phyloP scores from a whole-genome alignment of 2,329 filamentous ascomycete genomes.

The Hypoxylon sp. region DNA sequence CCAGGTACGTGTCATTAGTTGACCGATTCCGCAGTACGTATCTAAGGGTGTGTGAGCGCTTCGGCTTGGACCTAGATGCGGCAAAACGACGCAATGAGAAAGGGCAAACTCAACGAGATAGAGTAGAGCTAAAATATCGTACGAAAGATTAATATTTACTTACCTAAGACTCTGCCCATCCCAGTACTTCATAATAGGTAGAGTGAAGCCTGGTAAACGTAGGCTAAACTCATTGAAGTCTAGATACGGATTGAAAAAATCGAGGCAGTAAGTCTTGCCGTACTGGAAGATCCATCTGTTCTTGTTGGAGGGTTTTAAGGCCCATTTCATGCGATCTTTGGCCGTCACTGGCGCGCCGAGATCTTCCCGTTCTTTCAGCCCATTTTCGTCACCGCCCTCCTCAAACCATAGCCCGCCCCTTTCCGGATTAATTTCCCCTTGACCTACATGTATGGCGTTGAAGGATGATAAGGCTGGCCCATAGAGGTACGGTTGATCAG shows the following conservation, averaged over 20 bases:
- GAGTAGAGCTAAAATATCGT: constrained; percentile 53
- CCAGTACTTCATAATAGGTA: constrained; percentile 84
- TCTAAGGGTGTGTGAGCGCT: constrained; percentile 86
- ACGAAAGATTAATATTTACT: constrained; percentile 53
- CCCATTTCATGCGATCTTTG: constrained; percentile 73
- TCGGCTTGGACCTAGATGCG: constrained; percentile 54
- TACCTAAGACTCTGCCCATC: constrained; percentile 83
- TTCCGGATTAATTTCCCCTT: constrained; percentile 61
- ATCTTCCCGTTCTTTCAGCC: constrained; percentile 61
- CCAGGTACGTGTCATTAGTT: constrained; percentile 82
- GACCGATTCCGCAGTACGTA: constrained; percentile 89
- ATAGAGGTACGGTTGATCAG: constrained; percentile 88
- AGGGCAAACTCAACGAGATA: constrained; percentile 40
- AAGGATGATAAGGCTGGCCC: constrained; percentile 85
- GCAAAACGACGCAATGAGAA: constrained; percentile 46
- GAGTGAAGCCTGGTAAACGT: constrained; percentile 78
- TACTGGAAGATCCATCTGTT: constrained; percentile 69
- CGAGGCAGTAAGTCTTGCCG: constrained; percentile 66
- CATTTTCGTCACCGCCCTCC: constrained; percentile 75
- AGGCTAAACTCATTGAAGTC: constrained; percentile 84
- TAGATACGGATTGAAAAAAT: constrained; percentile 93
- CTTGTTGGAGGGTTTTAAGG: constrained; percentile 64
- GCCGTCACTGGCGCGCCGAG: constrained; percentile 67
- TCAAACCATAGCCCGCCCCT: constrained; percentile 71
- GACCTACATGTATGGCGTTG: constrained; percentile 80